phyloP scores from a whole-genome alignment of 371 early-diverging fungal species.

The Mortierella sp. region DNA sequence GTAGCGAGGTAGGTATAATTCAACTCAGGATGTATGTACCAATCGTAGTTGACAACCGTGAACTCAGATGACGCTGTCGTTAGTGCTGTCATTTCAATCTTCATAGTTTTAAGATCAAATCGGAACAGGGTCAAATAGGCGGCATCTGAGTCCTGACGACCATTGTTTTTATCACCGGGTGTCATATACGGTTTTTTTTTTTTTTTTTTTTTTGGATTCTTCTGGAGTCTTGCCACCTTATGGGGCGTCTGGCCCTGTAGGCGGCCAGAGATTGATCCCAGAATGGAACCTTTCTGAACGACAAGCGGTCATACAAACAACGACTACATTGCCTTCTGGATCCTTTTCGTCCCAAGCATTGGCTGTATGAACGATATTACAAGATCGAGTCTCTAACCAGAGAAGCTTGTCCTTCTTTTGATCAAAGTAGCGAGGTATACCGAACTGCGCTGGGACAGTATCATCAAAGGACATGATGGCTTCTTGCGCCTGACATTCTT shows the following conservation, averaged over 20 bases:
- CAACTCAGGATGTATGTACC: constrained; percentile 31
- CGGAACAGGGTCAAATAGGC: constrained; percentile 46
- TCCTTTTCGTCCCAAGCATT: constrained; percentile 54
- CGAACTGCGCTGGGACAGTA: constrained; percentile 28
- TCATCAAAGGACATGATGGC: constrained; percentile 39
- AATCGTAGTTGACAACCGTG: constrained; percentile 30
- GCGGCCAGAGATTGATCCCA: constrained; percentile 33
- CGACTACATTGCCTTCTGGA: constrained; percentile 35
- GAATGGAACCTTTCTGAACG: constrained; percentile 36
- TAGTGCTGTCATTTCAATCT: constrained; percentile 36
- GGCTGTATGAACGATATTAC: constrained; percentile 48
- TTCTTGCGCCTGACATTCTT: constrained; percentile 24
- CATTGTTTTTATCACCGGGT: constrained; percentile 37
- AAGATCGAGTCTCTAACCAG: constrained; percentile 48
- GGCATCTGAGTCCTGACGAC: constrained; percentile 33
- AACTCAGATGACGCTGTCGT: constrained; percentile 26
- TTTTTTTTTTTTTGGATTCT: constrained; percentile 10
- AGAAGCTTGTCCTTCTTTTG: constrained; percentile 29
- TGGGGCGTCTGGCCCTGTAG: constrained; percentile 10
- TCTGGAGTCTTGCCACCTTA: constrained; percentile 41
- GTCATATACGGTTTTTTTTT: background rate
- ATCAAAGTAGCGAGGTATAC: constrained; percentile 49
- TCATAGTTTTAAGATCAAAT: constrained; percentile 43
- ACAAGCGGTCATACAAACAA: constrained; percentile 42
- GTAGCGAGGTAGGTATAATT: constrained; percentile 34